These are phyloP conservation scores for Cyclocybe cylindracea DNA, from an alignment of 768 basidiomycete genomes.

Conservation along the genomic window DNA sequence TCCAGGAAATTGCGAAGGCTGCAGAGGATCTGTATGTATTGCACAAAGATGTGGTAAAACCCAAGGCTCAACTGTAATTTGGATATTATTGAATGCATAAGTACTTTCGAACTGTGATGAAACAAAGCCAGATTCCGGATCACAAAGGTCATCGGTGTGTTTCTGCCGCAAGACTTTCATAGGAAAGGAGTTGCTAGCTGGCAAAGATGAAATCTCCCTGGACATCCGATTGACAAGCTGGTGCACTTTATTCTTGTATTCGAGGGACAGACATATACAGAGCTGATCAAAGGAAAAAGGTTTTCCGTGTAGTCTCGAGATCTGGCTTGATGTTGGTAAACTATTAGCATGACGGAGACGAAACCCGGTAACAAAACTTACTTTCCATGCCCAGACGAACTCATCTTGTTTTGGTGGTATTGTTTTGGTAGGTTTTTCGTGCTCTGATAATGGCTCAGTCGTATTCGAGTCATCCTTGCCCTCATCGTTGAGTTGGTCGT, in stretches of 20 bases:
- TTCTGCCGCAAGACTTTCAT: too few relatives aligned
- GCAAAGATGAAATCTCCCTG: neutral
- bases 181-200: too few relatives aligned
- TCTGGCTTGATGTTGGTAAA: slow-evolving; percentile 63
- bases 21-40: slow-evolving; percentile 72
- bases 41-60: slow-evolving; percentile 30
- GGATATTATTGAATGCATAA: neutral
- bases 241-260: too few relatives aligned
- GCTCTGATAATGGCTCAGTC: slow-evolving; percentile 17
- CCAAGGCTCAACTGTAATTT: slow-evolving; percentile 37
- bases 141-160: too few relatives aligned
- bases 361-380: slow-evolving; percentile 32
- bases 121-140: too few relatives aligned
- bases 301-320: slow-evolving; percentile 85
- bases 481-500: slow-evolving; percentile 36
- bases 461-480: slow-evolving; percentile 26
- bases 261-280: too few relatives aligned
- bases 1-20: slow-evolving; percentile 62
- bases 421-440: slow-evolving; percentile 29
- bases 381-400: slow-evolving; percentile 91
- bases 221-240: too few relatives aligned
- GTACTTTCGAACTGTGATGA: too few relatives aligned
- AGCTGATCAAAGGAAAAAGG: slow-evolving; percentile 74
- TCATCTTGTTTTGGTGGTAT: slow-evolving; percentile 73
- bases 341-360: neutral